Evolutionary conservation across 441 rosid species (phyloP).

Genomic region (Erodium texanum): DNA sequence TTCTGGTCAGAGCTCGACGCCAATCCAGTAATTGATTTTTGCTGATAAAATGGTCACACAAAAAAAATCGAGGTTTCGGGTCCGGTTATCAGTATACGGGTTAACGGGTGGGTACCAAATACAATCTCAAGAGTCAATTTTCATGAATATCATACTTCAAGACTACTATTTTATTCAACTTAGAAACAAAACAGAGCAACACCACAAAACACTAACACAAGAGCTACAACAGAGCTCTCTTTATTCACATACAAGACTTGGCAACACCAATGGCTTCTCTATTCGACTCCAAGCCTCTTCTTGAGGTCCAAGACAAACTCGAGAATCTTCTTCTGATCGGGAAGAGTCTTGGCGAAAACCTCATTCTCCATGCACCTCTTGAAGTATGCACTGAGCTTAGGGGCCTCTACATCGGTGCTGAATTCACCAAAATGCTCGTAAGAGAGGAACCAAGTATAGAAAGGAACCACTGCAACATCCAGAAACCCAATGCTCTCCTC

Average conservation of each 20-base stretch:
- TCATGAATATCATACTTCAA: too few relatives aligned
- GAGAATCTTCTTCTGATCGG: background rate
- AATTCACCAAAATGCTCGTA: conserved; percentile 20
- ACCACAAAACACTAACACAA: too few relatives aligned
- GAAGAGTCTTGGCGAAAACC: conserved; percentile 18
- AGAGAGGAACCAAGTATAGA: conserved; percentile 22
- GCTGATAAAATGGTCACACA: background rate
- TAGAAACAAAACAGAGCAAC: too few relatives aligned
- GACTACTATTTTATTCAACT: too few relatives aligned
- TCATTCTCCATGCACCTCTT: conserved; percentile 21
- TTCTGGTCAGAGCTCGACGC: background rate
- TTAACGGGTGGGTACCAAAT: background rate
- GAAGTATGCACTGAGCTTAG: conserved; percentile 19
- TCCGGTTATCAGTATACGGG: background rate
- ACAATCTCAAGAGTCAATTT: too few relatives aligned
- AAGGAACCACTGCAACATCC: conserved; percentile 20
- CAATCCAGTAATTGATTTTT: background rate
- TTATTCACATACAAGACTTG: too few relatives aligned
- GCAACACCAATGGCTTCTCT: too few relatives aligned
- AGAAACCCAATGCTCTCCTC: conserved; percentile 13
- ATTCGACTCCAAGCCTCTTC: too few relatives aligned
- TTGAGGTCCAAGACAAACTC: background rate
- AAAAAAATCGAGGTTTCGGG: background rate
- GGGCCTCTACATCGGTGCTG: conserved; percentile 17
- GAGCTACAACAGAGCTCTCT: too few relatives aligned